phyloP scores from a whole-genome alignment of 2,329 filamentous ascomycete species.

The Drechslerella dactyloides region DNA sequence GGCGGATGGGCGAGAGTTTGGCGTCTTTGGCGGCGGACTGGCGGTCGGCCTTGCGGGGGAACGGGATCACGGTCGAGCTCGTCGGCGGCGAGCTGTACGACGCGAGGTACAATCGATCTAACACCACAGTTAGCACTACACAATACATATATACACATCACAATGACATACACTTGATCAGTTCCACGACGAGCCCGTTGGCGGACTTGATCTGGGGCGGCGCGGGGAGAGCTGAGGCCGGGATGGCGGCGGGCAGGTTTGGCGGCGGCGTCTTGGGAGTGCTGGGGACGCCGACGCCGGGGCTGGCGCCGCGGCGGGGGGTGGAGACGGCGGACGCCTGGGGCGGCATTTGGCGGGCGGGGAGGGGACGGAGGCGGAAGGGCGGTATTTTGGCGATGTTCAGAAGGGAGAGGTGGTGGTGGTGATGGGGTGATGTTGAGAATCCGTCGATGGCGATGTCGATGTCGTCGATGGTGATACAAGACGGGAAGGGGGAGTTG shows the following conservation, averaged over 20 bases:
- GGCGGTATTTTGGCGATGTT: constrained; percentile 26
- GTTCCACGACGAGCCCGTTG: constrained; percentile 46
- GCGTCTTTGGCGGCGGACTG: constrained; percentile 72
- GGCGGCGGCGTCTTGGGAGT: constrained; percentile 46
- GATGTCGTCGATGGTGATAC: constrained; percentile 8
- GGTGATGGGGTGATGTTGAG: neutral
- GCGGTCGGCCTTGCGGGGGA: constrained; percentile 66
- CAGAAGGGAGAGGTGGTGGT: neutral
- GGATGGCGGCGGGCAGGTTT: constrained; percentile 41
- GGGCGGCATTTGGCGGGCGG: constrained; percentile 32
- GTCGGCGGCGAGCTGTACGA: constrained; percentile 85
- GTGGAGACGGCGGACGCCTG: constrained; percentile 22
- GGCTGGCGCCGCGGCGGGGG: constrained; percentile 27
- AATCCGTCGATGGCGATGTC: neutral
- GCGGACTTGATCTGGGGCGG: constrained; percentile 46
- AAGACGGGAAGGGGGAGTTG: neutral
- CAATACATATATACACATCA: neutral
- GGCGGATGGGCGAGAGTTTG: constrained; percentile 50
- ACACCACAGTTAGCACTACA: neutral
- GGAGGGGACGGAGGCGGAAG: constrained; percentile 1
- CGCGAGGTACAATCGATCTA: constrained; percentile 92
- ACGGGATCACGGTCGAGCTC: constrained; percentile 83
- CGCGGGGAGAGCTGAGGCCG: constrained; percentile 31
- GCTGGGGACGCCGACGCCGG: constrained; percentile 32
- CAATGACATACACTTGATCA: constrained; percentile 47